These are phyloP conservation scores for Pythium monospermum DNA, from an alignment of 352 stramenopile genomes.

Conservation along the genomic window DNA sequence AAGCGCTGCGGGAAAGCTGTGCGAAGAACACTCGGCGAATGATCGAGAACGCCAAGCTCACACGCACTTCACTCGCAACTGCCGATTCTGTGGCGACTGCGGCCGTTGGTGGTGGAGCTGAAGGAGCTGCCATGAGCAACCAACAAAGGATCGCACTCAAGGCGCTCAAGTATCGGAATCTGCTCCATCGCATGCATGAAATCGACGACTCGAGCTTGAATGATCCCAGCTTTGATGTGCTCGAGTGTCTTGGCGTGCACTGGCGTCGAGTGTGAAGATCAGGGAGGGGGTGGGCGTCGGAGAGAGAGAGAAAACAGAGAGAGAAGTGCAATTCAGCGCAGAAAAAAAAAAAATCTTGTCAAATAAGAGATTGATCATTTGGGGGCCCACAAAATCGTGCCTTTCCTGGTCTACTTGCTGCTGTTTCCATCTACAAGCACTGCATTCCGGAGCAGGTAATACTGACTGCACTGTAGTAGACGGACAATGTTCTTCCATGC, in stretches of 20 bases:
- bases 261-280: slow-evolving; percentile 24
- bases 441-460: no score
- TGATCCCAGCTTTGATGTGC: slow-evolving; percentile 33
- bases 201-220: slow-evolving; percentile 25
- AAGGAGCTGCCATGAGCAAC: slow-evolving; percentile 4
- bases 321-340: background rate
- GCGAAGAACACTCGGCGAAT: slow-evolving; percentile 27
- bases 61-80: background rate
- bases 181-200: slow-evolving; percentile 20
- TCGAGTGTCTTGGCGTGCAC: slow-evolving; percentile 24
- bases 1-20: slow-evolving; percentile 21
- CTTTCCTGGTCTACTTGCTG: background rate
- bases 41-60: slow-evolving; percentile 16
- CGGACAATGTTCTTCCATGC: no score
- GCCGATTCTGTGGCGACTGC: background rate
- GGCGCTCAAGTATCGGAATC: slow-evolving; percentile 30
- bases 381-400: background rate
- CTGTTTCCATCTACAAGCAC: no score
- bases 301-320: slow-evolving; percentile 1
- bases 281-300: background rate
- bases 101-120: background rate
- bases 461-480: no score
- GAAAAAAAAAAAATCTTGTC: no score
- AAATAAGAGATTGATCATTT: no score
- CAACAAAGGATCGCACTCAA: slow-evolving; percentile 30